A percentile compares a stretch with the other conserved stretches of the same genome.
Evolutionary conservation across 2,329 filamentous ascomycete genomes (phyloP).

Genomic region (Diatrype stigma): DNA sequence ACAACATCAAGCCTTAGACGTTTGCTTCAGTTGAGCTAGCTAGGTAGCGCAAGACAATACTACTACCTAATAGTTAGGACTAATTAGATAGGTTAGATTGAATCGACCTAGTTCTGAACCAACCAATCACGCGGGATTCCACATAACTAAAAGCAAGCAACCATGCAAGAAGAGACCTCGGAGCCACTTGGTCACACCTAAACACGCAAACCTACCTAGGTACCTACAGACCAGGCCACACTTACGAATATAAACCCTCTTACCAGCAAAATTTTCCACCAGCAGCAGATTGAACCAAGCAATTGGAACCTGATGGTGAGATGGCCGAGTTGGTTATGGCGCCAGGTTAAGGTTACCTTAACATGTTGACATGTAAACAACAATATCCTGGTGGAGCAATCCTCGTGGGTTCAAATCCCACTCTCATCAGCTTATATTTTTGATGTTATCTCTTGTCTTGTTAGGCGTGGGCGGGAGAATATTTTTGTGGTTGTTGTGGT

Average conservation of each 20-base stretch:
- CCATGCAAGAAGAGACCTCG: no score
- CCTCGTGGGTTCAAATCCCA: background rate
- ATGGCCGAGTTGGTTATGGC: slow-evolving; percentile 4
- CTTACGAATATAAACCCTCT: background rate
- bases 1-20: no score
- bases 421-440: background rate
- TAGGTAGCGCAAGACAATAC: no score
- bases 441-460: background rate
- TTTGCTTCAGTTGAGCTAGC: no score
- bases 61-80: no score
- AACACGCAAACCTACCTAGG: no score
- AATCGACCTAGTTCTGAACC: no score
- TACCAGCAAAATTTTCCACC: no score
- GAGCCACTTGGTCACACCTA: background rate
- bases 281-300: background rate
- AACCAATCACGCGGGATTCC: no score
- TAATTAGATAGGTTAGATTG: no score
- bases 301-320: background rate
- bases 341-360: slow-evolving; percentile 2
- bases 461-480: background rate
- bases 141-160: no score
- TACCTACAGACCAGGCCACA: background rate
- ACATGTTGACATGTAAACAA: background rate
- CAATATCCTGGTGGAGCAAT: background rate
- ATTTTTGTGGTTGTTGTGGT: no score